Evolutionary conservation across 2,329 filamentous ascomycete species (phyloP).

Genomic region (Chaetothyriales sp.): DNA sequence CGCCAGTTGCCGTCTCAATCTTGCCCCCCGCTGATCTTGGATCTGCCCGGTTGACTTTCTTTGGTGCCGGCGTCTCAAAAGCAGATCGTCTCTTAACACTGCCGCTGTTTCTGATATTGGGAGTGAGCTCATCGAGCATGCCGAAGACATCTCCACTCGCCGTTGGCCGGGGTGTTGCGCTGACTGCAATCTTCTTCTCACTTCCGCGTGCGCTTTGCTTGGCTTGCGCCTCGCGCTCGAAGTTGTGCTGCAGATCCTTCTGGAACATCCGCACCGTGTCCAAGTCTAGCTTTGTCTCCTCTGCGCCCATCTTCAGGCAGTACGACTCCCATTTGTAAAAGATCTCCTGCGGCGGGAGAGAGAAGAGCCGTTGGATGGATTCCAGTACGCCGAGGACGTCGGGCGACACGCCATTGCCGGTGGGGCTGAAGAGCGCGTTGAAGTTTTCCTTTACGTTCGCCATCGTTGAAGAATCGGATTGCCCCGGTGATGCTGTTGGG

Average conservation of each 20-base stretch:
- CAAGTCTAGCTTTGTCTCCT: slow-evolving; percentile 57
- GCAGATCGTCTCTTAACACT: slow-evolving; percentile 39
- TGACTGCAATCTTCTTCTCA: slow-evolving; percentile 46
- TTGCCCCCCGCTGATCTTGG: slow-evolving; percentile 19
- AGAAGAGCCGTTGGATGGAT: slow-evolving; percentile 74
- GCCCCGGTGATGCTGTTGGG: no score
- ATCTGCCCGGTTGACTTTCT: slow-evolving; percentile 29
- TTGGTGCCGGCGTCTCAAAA: slow-evolving; percentile 29
- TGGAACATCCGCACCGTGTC: slow-evolving; percentile 65
- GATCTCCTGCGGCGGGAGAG: slow-evolving; percentile 66
- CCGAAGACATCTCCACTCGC: slow-evolving; percentile 60
- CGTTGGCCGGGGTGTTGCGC: slow-evolving; percentile 43
- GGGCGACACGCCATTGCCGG: slow-evolving; percentile 46
- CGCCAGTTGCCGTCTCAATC: slow-evolving; percentile 13
- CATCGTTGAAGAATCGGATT: slow-evolving; percentile 17
- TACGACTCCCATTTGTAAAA: slow-evolving; percentile 99
- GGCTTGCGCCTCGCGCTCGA: slow-evolving; percentile 61
- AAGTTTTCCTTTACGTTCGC: slow-evolving; percentile 38
- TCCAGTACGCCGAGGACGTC: slow-evolving; percentile 70
- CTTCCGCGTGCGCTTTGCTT: slow-evolving; percentile 44
- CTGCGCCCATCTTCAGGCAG: slow-evolving; percentile 80
- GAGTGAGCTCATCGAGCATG: slow-evolving; percentile 58
- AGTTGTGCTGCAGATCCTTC: slow-evolving; percentile 65
- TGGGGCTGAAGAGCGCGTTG: slow-evolving; percentile 43
- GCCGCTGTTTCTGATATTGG: slow-evolving; percentile 34